Evolutionary conservation across 208 protist species (phyloP).

Genomic region (Wallacemonas sp.): DNA sequence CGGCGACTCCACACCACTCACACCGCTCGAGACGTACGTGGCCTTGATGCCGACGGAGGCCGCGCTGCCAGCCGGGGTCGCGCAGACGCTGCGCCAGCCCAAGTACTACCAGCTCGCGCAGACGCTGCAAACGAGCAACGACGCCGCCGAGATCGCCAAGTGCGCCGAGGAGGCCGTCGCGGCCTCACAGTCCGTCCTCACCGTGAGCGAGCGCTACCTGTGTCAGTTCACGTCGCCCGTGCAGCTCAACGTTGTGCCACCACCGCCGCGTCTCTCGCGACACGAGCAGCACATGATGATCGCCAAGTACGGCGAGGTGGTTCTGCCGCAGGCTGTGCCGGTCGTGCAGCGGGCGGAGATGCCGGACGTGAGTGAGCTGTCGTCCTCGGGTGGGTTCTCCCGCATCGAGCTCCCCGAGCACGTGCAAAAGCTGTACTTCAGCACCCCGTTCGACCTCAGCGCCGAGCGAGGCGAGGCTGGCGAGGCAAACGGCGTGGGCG

Average conservation of each 20-base stretch:
- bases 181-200: conserved; percentile 40
- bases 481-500: background rate
- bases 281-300: conserved; percentile 82
- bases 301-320: conserved; percentile 37
- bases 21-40: conserved; percentile 78
- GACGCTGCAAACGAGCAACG: conserved; percentile 56
- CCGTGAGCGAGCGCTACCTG: conserved; percentile 69
- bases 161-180: conserved; percentile 54
- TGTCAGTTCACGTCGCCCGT: conserved; percentile 77
- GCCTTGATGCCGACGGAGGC: conserved; percentile 84
- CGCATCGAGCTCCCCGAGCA: conserved; percentile 24
- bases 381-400: conserved; percentile 12
- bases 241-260: conserved; percentile 72
- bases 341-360: conserved; percentile 49
- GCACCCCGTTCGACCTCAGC: background rate
- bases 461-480: background rate
- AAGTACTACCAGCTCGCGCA: conserved; percentile 41
- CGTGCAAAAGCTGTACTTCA: conserved; percentile 28
- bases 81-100: conserved; percentile 37
- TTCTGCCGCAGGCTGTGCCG: conserved; percentile 41
- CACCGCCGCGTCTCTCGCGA: conserved; percentile 49
- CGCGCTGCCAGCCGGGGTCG: conserved; percentile 51
- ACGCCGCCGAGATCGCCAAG: conserved; percentile 41
- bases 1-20: conserved; percentile 45
- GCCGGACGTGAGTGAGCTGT: conserved; percentile 21